A percentile compares a stretch with the other conserved stretches of the same genome.
phyloP scores from a whole-genome alignment of 2,329 filamentous ascomycete species.

The Berkeleyomyces rouxiae region DNA sequence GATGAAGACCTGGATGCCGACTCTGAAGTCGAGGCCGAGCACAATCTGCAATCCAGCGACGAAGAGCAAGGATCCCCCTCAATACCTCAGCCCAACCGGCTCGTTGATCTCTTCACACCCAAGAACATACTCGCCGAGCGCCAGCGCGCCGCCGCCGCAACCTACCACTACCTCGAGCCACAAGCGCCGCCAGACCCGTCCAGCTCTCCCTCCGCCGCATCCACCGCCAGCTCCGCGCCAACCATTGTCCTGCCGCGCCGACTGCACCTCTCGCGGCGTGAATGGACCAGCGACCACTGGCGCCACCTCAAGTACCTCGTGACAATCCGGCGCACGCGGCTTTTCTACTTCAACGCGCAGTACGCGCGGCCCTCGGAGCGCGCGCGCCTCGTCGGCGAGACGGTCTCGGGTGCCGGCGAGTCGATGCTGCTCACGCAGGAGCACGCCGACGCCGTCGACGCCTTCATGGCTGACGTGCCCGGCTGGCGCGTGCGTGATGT shows the following conservation, averaged over 20 bases:
- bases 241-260: constrained; percentile 8
- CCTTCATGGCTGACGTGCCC: constrained; percentile 30
- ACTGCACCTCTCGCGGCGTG: constrained; percentile 24
- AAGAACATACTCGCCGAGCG: not conserved
- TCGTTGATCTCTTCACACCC: constrained; percentile 9
- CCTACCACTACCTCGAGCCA: constrained; percentile 11
- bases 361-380: constrained; percentile 15
- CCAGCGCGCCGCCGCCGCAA: constrained; percentile 4
- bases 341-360: constrained; percentile 22
- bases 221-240: constrained; percentile 19
- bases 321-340: constrained; percentile 29
- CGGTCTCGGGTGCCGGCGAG: constrained; percentile 30
- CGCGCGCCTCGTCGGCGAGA: constrained; percentile 29
- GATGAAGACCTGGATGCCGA: not conserved
- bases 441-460: constrained; percentile 42
- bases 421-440: constrained; percentile 34
- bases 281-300: constrained; percentile 38
- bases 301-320: constrained; percentile 34
- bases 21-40: not conserved
- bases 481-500: constrained; percentile 34
- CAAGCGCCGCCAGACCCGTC: not conserved
- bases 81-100: not conserved
- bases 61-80: not conserved
- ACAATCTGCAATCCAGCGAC: not conserved
- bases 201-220: constrained; percentile 12